Evolutionary conservation across 1,284 basidiomycete genomes (phyloP), one percentile per base, ranked within the genome.

Genomic region (Bondarzewia mesenterica): DNA sequence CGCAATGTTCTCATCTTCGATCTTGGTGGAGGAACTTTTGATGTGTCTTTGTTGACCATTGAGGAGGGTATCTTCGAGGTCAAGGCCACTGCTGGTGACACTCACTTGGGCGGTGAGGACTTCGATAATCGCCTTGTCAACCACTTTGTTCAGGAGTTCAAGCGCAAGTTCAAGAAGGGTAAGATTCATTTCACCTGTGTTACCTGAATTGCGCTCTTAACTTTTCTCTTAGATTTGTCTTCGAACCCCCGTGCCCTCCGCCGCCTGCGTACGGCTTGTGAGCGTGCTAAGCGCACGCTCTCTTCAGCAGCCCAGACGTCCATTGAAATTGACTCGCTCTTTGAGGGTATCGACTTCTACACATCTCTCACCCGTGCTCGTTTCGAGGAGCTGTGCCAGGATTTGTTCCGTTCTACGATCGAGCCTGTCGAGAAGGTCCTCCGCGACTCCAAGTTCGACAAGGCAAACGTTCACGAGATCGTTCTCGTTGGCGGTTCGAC

Each of bases 1-100:
- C 88, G 88, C 58, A 95, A 96, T 64, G 91, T 95, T 53, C 77
- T 95, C 62, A 93, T 99, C 69, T 98, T 96, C 75, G 95, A 99
- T 78, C 82, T 98, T 46, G 95, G 94, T 58, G 95, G 95, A 77
- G 94, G 94, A 77, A 98, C 94, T 42, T 98, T 98, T 70, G 95
- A 98, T 85, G 95, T 98, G 27, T 98, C 94, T 29, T 89, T 99
- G 54, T 73, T 99, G 58, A 94, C 93, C 54, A 97, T 98, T 55
- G 93, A 97, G 70, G 94, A 96, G 72, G 94, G 93, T 70, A 93
- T 99, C 71, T 99, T 98, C 74, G 94, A 96, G 71, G 94, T 98
- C 70, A 95, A 96, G 78, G 93, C 95, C 54, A 98, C 94, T 55
- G 94, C 95, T 54, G 95, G 94, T 82, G 95, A 98, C 75, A 99